Percentiles rank a stretch among this genome's conserved stretches.
These are phyloP conservation scores for Beta lomatogona DNA, from an alignment of 179 eudicot genomes.

Conservation along the genomic window DNA sequence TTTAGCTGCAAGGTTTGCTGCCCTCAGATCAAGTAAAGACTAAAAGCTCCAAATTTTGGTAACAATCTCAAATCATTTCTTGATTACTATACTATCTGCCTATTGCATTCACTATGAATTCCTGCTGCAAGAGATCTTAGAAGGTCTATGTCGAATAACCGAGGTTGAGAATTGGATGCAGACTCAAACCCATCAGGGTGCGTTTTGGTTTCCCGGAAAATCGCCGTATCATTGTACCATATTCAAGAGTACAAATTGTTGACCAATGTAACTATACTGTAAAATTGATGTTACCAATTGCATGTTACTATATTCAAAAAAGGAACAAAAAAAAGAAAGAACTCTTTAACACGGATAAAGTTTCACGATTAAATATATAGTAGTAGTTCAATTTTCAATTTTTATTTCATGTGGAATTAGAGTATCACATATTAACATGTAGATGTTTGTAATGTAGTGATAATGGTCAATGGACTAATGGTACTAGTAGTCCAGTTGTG, in stretches of 20 bases:
- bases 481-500: background rate
- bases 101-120: constrained; percentile 14
- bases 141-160: constrained; percentile 7
- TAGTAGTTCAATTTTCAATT: background rate
- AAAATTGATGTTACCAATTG: constrained; percentile 18
- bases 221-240: constrained; percentile 18
- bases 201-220: constrained; percentile 15
- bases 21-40: constrained; percentile 47
- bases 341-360: background rate
- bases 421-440: background rate
- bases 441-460: background rate
- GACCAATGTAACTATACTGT: constrained; percentile 6
- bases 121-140: constrained; percentile 1
- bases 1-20: constrained; percentile 88
- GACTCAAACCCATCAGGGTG: background rate
- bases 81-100: constrained; percentile 1
- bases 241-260: background rate
- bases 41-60: constrained; percentile 28
- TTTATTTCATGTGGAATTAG: background rate
- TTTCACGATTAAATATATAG: background rate
- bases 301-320: background rate
- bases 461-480: background rate
- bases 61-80: constrained; percentile 7
- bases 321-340: background rate
- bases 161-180: background rate